These are phyloP conservation scores for Chernovozyma sophiae-reginae DNA, from an alignment of 1,139 yeast genomes.

Conservation along the genomic window DNA sequence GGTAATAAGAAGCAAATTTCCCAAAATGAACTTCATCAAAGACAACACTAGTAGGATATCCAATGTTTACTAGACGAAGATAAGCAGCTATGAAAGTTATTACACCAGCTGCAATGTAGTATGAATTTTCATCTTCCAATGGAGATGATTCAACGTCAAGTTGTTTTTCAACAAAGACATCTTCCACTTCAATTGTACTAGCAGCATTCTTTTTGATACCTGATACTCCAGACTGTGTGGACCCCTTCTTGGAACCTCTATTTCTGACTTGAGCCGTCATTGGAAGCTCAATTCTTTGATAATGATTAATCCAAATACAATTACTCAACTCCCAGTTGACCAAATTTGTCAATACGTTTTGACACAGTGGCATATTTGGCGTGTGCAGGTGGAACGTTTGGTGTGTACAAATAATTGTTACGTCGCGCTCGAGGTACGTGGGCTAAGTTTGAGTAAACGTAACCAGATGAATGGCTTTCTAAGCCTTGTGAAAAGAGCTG, in stretches of 20 bases:
- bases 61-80: constrained; percentile 67
- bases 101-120: constrained; percentile 38
- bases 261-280: constrained; percentile 1
- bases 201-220: neutral
- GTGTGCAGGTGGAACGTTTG: no score
- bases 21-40: constrained; percentile 99
- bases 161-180: neutral
- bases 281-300: neutral
- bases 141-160: neutral
- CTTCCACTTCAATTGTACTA: neutral
- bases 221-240: neutral
- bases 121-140: constrained; percentile 13
- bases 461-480: no score
- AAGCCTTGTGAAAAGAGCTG: no score
- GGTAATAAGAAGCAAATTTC: constrained; percentile 84
- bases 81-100: constrained; percentile 65
- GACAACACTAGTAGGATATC: constrained; percentile 81
- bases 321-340: no score
- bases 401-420: no score
- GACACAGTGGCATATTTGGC: constrained; percentile 1
- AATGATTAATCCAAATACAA: no score
- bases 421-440: no score
- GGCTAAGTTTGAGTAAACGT: no score
- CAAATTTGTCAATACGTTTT: no score
- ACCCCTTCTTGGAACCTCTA: neutral